Percentiles rank a stretch among this genome's conserved stretches.
These are phyloP conservation scores for Biscogniauxia mediterranea DNA, from an alignment of 2,329 filamentous ascomycete species.

Conservation along the genomic window DNA sequence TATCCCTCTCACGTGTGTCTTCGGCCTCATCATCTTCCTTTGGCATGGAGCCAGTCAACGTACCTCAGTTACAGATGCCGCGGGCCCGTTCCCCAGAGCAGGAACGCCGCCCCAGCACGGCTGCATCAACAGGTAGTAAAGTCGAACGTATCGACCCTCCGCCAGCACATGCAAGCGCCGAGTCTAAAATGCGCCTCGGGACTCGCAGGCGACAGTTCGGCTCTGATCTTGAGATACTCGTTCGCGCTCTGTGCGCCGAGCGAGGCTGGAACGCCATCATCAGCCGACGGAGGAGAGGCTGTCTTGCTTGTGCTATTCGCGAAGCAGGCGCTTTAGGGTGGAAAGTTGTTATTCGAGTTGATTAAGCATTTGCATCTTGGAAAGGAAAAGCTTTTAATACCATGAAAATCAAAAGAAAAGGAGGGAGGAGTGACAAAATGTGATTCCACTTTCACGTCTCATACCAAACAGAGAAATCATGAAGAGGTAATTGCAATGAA, in stretches of 20 bases:
- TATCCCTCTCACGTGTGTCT: constrained; percentile 46
- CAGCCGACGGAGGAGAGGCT: constrained; percentile 65
- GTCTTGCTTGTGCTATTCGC: constrained; percentile 70
- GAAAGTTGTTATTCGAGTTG: constrained; percentile 63
- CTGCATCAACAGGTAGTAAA: constrained; percentile 25
- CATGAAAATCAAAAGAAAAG: background rate
- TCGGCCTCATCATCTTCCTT: constrained; percentile 36
- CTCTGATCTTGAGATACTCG: constrained; percentile 68
- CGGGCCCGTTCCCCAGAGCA: constrained; percentile 17
- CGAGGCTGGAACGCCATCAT: constrained; percentile 73
- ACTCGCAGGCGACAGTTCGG: constrained; percentile 57
- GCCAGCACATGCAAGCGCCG: constrained; percentile 25
- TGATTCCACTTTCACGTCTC: background rate
- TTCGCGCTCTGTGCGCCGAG: constrained; percentile 70
- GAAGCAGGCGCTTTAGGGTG: constrained; percentile 71
- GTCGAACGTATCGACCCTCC: constrained; percentile 31
- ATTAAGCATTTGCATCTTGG: constrained; percentile 32
- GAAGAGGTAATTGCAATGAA: background rate
- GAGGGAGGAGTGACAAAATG: background rate
- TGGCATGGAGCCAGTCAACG: constrained; percentile 27
- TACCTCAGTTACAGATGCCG: constrained; percentile 24
- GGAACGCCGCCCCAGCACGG: constrained; percentile 28
- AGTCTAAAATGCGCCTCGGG: constrained; percentile 55
- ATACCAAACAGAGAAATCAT: background rate
- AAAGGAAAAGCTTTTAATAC: background rate